Conservation (phyloP, 2,329 filamentous ascomycete species). For the Sporothrix globosa region DNA sequence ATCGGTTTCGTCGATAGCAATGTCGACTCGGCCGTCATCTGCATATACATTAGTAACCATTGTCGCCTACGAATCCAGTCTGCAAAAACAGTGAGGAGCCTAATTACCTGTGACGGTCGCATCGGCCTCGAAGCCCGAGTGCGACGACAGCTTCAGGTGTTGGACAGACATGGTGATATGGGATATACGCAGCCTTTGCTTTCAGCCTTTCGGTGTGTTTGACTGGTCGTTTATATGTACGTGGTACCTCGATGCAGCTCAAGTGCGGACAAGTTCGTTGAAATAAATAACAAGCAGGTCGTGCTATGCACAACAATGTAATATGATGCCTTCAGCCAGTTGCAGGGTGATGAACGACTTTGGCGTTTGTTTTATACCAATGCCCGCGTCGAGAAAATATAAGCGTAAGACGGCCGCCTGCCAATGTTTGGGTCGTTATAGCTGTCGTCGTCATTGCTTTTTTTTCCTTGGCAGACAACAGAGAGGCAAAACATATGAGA, state of each 20-base stretch:
- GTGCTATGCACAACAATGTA: neutral
- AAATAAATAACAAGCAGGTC: neutral
- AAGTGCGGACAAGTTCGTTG: neutral
- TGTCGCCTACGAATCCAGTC: neutral
- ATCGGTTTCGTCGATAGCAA: slow-evolving; percentile 75
- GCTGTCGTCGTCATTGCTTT: neutral
- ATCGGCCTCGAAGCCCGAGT: slow-evolving; percentile 65
- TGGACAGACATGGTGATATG: slow-evolving; percentile 42
- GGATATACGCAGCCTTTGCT: neutral
- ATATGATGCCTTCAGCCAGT: neutral
- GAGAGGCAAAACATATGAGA: slow-evolving; percentile 1
- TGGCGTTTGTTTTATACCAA: neutral
- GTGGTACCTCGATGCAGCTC: neutral
- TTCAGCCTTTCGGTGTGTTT: neutral
- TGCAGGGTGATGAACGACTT: neutral
- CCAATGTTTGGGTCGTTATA: slow-evolving; percentile 7
- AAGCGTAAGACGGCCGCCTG: neutral
- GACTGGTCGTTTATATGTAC: neutral
- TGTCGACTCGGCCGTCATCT: slow-evolving; percentile 78
- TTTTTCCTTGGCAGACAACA: slow-evolving; percentile 5
- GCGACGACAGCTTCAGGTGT: slow-evolving; percentile 59
- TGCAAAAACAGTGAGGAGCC: neutral
- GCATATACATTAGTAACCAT: neutral
- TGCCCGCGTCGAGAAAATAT: no score
- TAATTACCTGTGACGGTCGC: slow-evolving; percentile 59